Base-by-base conservation (phyloP, 2,329 filamentous ascomycete genomes). In the Penicillium expansum region DNA sequence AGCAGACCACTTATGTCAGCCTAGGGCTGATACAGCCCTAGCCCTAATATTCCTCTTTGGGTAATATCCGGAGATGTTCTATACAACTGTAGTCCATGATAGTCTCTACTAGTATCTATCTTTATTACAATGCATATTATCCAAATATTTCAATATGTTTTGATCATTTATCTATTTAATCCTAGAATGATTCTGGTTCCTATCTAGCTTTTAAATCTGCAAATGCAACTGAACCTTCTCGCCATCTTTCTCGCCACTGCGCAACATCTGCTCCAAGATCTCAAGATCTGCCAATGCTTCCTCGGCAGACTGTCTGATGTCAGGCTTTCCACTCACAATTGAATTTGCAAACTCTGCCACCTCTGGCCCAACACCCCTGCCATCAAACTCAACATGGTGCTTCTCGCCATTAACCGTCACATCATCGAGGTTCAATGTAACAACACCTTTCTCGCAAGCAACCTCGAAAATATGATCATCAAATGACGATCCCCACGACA, bases 251-350 rank as follows among this genome's bases (percentile, higher is more conserved):
- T 75, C 69, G 8, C 71, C 68, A 58, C 72, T 74, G 33, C 56
- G 58, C 48, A 74, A 59, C 59, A 74, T 70, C 55, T 62, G 66
- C 56, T 74, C 71, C 61, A 80, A 65, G 33, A 83, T 62, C 63
- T 82, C 76, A 52, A 84, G 62, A 71, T 85, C 82, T 16, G 71
- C 75, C 66, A 84, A 62, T 20, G 81, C 82, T 69, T 85, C 79
- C 63, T 82, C 75, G 3, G 80, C 78, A 13, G 71, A 75, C 65
- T 82, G 79, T 60, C 69, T 55, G 41, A 63, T 71, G 56, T 83
- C 74, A 38, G 64, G 61, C 41, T 68, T 72, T 2, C 78, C 80
- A 27, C 68, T 67, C 4, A 68, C 66, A 51, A 85, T 68, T n/a
- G 76, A 75, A 63, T 78, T 71, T 3, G 76, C 82, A 76, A 82